These are phyloP conservation scores for Metschnikowia gelsemii DNA, from an alignment of 805 yeast species.

Conservation along the genomic window DNA sequence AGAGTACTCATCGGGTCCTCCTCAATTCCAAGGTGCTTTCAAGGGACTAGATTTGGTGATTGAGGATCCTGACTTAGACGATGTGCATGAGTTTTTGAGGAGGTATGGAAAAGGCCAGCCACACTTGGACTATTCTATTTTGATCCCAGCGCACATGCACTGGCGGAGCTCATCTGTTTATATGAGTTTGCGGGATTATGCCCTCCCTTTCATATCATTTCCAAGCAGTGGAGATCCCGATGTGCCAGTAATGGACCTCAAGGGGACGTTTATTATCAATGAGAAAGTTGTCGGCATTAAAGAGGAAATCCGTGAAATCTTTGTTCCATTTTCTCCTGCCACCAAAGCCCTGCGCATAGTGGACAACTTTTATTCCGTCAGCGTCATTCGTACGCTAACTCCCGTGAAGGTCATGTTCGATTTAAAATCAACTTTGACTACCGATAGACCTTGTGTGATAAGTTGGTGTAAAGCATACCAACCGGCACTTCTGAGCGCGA, in stretches of 20 bases:
- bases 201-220: conserved; percentile 51
- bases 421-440: conserved; percentile 44
- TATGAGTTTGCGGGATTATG: conserved; percentile 31
- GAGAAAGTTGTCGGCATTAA: conserved; percentile 49
- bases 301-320: conserved; percentile 48
- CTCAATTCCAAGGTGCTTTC: conserved; percentile 31
- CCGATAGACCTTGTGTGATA: conserved; percentile 49
- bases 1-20: conserved; percentile 35
- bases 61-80: conserved; percentile 28
- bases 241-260: conserved; percentile 30
- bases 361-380: conserved; percentile 57
- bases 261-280: conserved; percentile 53
- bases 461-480: conserved; percentile 66
- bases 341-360: conserved; percentile 22
- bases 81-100: conserved; percentile 38
- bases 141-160: conserved; percentile 50
- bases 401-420: conserved; percentile 58
- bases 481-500: conserved; percentile 56
- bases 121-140: conserved; percentile 50
- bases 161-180: conserved; percentile 25
- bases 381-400: conserved; percentile 60
- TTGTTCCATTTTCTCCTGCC: conserved; percentile 58
- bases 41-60: conserved; percentile 32
- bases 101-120: conserved; percentile 52
- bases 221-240: conserved; percentile 31